These are phyloP conservation scores for Xylariaceae sp. DNA, from an alignment of 2,329 filamentous ascomycete genomes.

Conservation along the genomic window DNA sequence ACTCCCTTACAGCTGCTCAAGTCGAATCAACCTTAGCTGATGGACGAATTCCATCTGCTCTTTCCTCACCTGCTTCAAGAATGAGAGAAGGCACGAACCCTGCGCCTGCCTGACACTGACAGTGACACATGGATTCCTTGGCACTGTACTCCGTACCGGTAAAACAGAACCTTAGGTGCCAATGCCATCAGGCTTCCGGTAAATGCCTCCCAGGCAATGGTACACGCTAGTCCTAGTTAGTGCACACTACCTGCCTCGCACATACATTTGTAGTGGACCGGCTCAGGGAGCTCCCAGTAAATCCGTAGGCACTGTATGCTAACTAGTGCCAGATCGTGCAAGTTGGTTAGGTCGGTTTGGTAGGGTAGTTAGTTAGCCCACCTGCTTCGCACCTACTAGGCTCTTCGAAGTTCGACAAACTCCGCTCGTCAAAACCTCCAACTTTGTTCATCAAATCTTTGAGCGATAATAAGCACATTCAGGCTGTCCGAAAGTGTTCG, in stretches of 20 bases:
- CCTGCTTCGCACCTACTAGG: slow-evolving; percentile 6
- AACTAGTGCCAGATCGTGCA: neutral
- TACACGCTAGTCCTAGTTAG: neutral
- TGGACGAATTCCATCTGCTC: too few relatives aligned
- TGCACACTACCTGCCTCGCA: neutral
- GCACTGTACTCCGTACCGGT: neutral
- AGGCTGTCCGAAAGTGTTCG: neutral
- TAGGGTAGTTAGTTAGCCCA: neutral
- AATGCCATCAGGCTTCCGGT: neutral
- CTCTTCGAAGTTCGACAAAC: slow-evolving; percentile 6
- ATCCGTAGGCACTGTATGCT: neutral
- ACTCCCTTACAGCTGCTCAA: too few relatives aligned
- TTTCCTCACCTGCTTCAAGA: neutral
- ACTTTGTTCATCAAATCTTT: slow-evolving; percentile 15
- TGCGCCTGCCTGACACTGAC: neutral
- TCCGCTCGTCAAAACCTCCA: slow-evolving; percentile 12
- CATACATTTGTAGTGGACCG: neutral
- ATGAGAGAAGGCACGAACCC: neutral
- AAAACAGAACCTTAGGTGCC: neutral
- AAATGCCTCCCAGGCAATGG: neutral
- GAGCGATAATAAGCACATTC: neutral
- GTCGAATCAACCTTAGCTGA: too few relatives aligned
- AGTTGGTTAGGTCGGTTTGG: neutral
- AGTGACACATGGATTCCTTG: neutral
- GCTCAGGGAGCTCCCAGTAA: neutral